Conservation (phyloP, 2,329 filamentous ascomycete genomes). For the Pestalotiopsis fici region DNA sequence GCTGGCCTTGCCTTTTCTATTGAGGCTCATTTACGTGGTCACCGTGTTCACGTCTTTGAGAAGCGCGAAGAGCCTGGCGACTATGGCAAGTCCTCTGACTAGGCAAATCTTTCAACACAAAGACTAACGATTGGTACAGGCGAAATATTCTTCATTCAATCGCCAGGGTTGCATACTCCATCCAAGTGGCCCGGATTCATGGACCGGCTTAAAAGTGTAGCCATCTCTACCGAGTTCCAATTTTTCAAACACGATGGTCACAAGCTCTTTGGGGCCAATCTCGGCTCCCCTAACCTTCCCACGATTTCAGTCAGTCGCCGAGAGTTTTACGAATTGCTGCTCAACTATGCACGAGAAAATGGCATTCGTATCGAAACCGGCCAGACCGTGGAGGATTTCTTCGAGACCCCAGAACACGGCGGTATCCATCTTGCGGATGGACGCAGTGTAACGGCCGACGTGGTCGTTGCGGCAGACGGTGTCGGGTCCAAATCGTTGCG, state of each 20-base stretch:
- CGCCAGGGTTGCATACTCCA: background rate
- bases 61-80: background rate
- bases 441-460: background rate
- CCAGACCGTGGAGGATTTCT: background rate
- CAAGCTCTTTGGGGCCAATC: background rate
- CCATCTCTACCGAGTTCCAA: background rate
- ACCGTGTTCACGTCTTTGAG: background rate
- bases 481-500: background rate
- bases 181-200: background rate
- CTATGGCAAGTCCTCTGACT: background rate
- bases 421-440: background rate
- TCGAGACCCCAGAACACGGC: background rate
- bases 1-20: background rate
- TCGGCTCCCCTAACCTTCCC: background rate
- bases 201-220: background rate
- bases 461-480: slow-evolving; percentile 7
- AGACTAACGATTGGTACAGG: background rate
- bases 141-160: background rate
- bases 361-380: background rate
- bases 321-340: background rate
- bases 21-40: slow-evolving; percentile 2
- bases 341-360: background rate
- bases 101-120: background rate
- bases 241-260: background rate
- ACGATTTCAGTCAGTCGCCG: background rate